These are phyloP conservation scores for Calonectria naviculata DNA, from an alignment of 2,329 filamentous ascomycete genomes.

Conservation along the genomic window DNA sequence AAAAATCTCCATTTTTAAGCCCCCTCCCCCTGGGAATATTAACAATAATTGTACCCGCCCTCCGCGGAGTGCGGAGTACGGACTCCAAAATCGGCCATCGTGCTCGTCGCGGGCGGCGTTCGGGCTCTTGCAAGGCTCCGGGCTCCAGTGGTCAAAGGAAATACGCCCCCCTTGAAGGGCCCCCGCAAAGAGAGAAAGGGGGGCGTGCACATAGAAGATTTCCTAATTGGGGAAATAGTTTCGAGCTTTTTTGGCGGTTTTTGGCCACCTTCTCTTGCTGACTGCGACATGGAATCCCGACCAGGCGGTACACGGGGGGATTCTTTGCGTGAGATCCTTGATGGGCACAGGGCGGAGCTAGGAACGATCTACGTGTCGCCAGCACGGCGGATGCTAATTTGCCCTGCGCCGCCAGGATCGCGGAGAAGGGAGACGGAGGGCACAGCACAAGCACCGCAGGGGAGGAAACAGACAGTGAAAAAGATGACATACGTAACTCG, in stretches of 20 bases:
- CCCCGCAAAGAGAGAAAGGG: background rate
- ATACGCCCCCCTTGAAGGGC: no score
- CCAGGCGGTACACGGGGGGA: slow-evolving; percentile 2
- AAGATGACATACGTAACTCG: background rate
- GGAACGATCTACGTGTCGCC: background rate
- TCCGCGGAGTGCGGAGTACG: slow-evolving; percentile 38
- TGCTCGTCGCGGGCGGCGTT: slow-evolving; percentile 35
- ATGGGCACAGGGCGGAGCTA: slow-evolving; percentile 1
- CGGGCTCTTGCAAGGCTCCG: slow-evolving; percentile 43
- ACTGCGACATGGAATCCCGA: slow-evolving; percentile 13
- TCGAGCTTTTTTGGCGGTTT: slow-evolving; percentile 7
- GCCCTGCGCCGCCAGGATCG: background rate
- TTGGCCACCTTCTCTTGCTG: background rate
- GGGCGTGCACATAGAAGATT: slow-evolving; percentile 4
- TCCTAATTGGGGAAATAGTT: slow-evolving; percentile 17
- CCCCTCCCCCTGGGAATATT: background rate
- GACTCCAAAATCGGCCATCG: background rate
- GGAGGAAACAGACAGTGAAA: background rate
- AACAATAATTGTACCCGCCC: background rate
- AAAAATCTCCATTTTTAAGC: background rate
- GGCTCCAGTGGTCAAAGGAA: slow-evolving; percentile 8
- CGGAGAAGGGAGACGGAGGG: background rate
- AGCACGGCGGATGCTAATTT: background rate
- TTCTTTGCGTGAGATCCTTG: slow-evolving; percentile 5
- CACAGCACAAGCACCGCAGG: background rate